phyloP scores from a whole-genome alignment of 768 basidiomycete genomes.

The Lyophyllum shimeji region DNA sequence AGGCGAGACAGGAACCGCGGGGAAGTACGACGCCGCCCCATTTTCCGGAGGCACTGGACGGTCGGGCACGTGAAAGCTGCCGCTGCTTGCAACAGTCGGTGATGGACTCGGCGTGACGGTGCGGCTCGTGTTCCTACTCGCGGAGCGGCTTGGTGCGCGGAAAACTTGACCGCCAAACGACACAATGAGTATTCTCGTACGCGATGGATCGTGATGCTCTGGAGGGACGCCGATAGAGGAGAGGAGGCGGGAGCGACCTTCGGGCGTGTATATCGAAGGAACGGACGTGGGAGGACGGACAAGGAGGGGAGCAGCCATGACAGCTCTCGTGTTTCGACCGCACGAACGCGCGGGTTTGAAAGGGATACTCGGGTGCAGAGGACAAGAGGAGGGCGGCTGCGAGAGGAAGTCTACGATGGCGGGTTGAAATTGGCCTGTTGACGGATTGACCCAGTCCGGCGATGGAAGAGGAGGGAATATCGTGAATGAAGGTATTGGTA shows the following conservation, averaged over 20 bases:
- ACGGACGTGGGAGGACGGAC: slow-evolving; percentile 53
- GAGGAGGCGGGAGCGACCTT: slow-evolving; percentile 57
- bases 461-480: slow-evolving; percentile 55
- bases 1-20: background rate
- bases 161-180: slow-evolving; percentile 83
- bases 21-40: background rate
- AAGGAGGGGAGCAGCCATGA: slow-evolving; percentile 62
- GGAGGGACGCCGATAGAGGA: slow-evolving; percentile 57
- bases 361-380: slow-evolving; percentile 43
- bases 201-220: slow-evolving; percentile 42
- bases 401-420: slow-evolving; percentile 44
- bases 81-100: background rate
- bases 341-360: slow-evolving; percentile 27
- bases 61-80: slow-evolving; percentile 5
- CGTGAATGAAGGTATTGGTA: slow-evolving; percentile 76
- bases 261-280: slow-evolving; percentile 46
- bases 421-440: slow-evolving; percentile 42
- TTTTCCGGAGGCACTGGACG: background rate
- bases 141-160: slow-evolving; percentile 46
- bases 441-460: slow-evolving; percentile 58
- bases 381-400: slow-evolving; percentile 24
- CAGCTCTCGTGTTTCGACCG: slow-evolving; percentile 29
- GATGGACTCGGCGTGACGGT: slow-evolving; percentile 20
- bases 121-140: slow-evolving; percentile 34
- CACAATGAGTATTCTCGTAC: slow-evolving; percentile 67